Evolutionary conservation across 2,329 filamentous ascomycete species (phyloP), one percentile per base, ranked within the genome.

Genomic region (Sarocladium oryzae): DNA sequence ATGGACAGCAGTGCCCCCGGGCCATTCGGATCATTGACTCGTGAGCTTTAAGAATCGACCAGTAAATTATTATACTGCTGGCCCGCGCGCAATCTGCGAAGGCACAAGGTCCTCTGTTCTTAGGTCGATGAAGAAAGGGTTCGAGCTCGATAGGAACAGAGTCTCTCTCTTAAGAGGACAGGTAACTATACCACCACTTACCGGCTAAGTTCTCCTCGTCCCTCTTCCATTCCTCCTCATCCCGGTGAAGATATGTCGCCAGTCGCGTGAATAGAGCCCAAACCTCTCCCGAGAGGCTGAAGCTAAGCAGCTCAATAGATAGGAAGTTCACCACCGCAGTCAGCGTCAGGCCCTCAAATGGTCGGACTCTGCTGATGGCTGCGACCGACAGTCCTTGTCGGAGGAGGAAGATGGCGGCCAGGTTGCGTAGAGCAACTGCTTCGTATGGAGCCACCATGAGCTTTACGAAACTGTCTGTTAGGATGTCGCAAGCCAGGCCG

Each of bases 401-500:
- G 7, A 60, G 53, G 9, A 69, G 68, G 54, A 71, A 75, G 20
- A 67, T 60, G 33, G 70, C 66, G 2, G 75, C 76, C 20, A 79
- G 56, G 2, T 70, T 57, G 2, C 77, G 66, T 18, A 78, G 62
- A 2, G 69, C 67, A 9, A 70, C 61, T 0, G 74, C 71, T 48
- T 81, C 78, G 28, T 73, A 62, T 1, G 77, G 76, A 13, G 69
- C 65, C 28, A 74, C 64, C 2, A 75, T 24, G 6, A 79, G 45
- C 28, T 74, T 69, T 0, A 70, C 62, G 1, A 67, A 56, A 2
- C 74, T 65, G 21, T 72, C 67, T 1, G 74, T 69, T 23, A 80
- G 62, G 2, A 78, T 69, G 37, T 74, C 70, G 0, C 73, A 66
- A 0, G 76, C 77, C 6, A 67, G 55, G 4, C 79, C 58, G 0